Evolutionary conservation across 306 rosid species (phyloP).

Genomic region (Lathyrus tuberosus): DNA sequence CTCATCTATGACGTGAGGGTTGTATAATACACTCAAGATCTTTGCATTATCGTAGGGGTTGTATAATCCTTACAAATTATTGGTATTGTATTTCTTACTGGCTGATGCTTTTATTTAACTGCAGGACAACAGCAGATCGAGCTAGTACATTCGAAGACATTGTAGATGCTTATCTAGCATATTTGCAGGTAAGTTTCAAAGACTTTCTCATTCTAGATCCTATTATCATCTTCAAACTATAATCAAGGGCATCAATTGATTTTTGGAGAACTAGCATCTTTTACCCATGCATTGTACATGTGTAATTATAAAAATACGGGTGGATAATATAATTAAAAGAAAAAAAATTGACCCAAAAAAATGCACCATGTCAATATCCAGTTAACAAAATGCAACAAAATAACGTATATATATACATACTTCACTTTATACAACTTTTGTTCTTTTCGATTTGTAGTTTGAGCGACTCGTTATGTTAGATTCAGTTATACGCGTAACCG

Average conservation of each 20-base stretch:
- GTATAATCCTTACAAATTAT: not conserved
- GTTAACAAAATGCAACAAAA: not conserved
- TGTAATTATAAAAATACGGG: not conserved
- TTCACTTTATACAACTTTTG: not conserved
- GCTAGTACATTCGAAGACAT: conserved; percentile 74
- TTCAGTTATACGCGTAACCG: too few species aligned
- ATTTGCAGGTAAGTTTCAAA: conserved; percentile 81
- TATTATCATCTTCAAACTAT: not conserved
- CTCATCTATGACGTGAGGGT: conserved; percentile 5
- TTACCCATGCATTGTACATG: not conserved
- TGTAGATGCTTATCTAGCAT: conserved; percentile 87
- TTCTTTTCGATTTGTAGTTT: not conserved
- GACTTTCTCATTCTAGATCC: conserved; percentile 34
- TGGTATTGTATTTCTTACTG: conserved; percentile 17
- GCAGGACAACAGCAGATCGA: conserved; percentile 60
- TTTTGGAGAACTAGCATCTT: conserved; percentile 8
- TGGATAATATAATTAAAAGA: not conserved
- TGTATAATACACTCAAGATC: conserved; percentile 29
- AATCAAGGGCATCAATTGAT: conserved; percentile 6
- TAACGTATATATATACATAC: not conserved
- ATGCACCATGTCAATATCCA: not conserved
- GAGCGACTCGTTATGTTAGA: not conserved
- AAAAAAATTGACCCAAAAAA: not conserved
- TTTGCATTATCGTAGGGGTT: not conserved
- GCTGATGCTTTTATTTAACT: conserved; percentile 39